phyloP scores from a whole-genome alignment of 495 filamentous ascomycete species.

The Chaetomidium leptoderma region DNA sequence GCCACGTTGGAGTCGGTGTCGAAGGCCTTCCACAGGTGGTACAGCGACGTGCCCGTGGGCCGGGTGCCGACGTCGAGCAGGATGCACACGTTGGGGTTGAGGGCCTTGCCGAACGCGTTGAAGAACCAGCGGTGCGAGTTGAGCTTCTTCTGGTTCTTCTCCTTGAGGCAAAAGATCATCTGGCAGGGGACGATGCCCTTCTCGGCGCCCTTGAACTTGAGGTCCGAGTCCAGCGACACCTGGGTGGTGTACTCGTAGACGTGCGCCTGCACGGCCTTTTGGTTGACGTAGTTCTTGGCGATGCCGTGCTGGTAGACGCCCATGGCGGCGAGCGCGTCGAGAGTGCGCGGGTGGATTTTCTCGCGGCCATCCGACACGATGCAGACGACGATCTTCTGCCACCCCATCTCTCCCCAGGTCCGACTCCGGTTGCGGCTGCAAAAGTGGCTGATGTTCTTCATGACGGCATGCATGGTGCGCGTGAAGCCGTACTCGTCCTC shows the following conservation, averaged over 20 bases:
- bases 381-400: constrained; percentile 99
- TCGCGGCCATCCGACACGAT: constrained; percentile 90
- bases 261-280: constrained; percentile 77
- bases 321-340: constrained; percentile 94
- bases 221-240: constrained; percentile 87
- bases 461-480: constrained; percentile 96
- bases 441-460: constrained; percentile 96
- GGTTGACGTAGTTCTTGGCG: constrained; percentile 96
- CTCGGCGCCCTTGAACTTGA: constrained; percentile 98
- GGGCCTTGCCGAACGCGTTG: constrained; percentile 89
- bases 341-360: constrained; percentile 88
- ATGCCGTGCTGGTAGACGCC: constrained; percentile 99
- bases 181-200: constrained; percentile 99
- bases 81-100: constrained; percentile 95
- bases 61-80: constrained; percentile 93
- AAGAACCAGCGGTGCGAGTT: constrained; percentile 99
- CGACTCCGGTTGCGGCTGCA: constrained; percentile 86
- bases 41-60: constrained; percentile 80
- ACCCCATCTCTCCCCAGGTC: constrained; percentile 95
- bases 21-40: constrained; percentile 98
- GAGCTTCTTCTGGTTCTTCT: constrained; percentile 95
- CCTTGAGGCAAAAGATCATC: constrained; percentile 98
- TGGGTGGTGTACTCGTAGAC: constrained; percentile 99
- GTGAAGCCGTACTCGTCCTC: constrained; percentile 96
- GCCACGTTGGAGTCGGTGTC: constrained; percentile 95